These are phyloP conservation scores for Tetradesmus obliquus DNA, from an alignment of 139 green algal species.

Conservation along the genomic window DNA sequence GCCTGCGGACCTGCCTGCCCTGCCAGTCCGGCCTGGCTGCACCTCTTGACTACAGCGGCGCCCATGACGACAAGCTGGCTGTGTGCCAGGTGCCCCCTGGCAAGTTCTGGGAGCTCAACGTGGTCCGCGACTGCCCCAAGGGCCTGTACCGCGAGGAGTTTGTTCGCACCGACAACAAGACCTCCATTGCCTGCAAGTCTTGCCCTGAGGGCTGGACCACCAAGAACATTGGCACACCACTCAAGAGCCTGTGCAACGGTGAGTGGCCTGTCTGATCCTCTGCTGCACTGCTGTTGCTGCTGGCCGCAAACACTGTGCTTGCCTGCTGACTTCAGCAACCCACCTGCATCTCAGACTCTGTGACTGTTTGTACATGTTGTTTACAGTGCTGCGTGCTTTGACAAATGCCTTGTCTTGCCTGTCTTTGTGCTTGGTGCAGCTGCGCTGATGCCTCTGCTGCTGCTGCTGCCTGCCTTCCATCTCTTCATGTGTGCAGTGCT, in stretches of 20 bases:
- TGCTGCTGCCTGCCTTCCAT: not conserved
- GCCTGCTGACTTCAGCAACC: not conserved
- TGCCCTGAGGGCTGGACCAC: not conserved
- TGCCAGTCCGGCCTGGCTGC: not conserved
- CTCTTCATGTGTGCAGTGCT: not conserved
- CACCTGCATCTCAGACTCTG: no score
- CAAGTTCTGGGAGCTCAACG: not conserved
- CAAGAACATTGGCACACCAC: not conserved
- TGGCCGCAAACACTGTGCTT: no score
- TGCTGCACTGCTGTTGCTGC: not conserved
- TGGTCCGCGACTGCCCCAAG: not conserved
- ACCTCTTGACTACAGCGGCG: not conserved
- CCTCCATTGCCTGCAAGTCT: not conserved
- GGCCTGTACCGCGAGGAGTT: not conserved
- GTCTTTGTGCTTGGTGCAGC: no score
- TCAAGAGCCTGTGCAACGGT: not conserved
- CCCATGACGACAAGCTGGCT: not conserved
- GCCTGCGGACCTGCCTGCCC: not conserved
- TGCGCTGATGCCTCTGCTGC: not conserved
- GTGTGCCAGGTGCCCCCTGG: constrained; percentile 9
- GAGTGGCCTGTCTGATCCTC: not conserved
- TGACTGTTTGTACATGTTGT: no score
- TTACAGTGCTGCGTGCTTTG: no score
- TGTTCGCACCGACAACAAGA: not conserved
- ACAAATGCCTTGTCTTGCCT: no score